Evolutionary conservation across 202 grass and related monocot species (phyloP).

Genomic region (Carex sylvatica): DNA sequence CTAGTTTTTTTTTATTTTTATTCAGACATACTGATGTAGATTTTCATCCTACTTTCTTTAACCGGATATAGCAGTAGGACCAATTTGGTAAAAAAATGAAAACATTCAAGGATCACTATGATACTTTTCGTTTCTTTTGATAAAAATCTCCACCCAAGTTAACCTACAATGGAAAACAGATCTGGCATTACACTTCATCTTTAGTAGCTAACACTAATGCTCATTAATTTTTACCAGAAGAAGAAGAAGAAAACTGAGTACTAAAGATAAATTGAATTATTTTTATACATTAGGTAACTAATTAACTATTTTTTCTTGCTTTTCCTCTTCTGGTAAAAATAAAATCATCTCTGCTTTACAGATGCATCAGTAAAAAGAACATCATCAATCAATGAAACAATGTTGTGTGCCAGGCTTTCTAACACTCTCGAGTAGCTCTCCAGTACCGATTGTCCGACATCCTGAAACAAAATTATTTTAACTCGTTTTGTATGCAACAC

Average conservation of each 20-base stretch:
- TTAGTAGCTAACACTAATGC: neutral
- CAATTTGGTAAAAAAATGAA: neutral
- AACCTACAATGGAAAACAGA: neutral
- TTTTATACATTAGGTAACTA: slow-evolving; percentile 7
- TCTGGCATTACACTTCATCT: neutral
- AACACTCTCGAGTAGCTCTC: slow-evolving; percentile 93
- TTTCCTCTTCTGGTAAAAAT: neutral
- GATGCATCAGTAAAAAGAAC: slow-evolving; percentile 65
- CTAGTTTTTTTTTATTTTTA: too few species aligned
- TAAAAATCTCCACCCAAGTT: slow-evolving; percentile 7
- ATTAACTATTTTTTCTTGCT: neutral
- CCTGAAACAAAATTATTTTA: slow-evolving; percentile 37
- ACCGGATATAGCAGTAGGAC: neutral
- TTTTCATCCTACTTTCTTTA: too few species aligned
- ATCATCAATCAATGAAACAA: slow-evolving; percentile 79
- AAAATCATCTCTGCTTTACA: slow-evolving; percentile 44
- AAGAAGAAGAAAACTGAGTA: neutral
- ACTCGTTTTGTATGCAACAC: neutral
- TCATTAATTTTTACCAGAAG: slow-evolving; percentile 5
- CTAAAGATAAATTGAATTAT: slow-evolving; percentile 5
- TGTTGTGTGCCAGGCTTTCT: slow-evolving; percentile 77
- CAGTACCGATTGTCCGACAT: slow-evolving; percentile 68
- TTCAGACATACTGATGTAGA: too few species aligned
- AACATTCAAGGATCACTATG: neutral
- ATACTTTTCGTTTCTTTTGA: neutral